A percentile compares a stretch with the other conserved stretches of the same genome.
Evolutionary conservation across 176 grass and related monocot species (phyloP).

Genomic region (Carex parvula): DNA sequence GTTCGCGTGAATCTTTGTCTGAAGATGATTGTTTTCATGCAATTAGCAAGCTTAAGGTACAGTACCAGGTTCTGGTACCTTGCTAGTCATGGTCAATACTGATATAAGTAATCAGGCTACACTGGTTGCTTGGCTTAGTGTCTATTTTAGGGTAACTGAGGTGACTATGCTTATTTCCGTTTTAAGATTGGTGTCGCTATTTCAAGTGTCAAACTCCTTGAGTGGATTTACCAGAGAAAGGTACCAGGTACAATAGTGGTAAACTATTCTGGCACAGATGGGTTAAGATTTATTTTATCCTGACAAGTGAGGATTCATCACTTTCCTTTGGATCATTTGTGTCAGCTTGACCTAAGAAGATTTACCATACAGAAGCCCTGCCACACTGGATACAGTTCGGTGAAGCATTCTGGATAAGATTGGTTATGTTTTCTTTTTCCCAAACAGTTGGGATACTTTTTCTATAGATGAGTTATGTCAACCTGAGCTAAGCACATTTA

Average conservation of each 20-base stretch:
- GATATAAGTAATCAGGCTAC: constrained; percentile 6
- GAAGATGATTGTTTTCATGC: constrained; percentile 94
- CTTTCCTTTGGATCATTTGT: background rate
- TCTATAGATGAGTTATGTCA: background rate
- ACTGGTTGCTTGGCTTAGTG: background rate
- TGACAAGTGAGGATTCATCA: background rate
- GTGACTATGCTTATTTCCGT: background rate
- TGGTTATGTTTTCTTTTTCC: background rate
- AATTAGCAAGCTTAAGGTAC: constrained; percentile 94
- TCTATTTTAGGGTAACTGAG: background rate
- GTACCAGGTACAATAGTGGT: background rate
- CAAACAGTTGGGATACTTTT: background rate
- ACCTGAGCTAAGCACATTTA: background rate
- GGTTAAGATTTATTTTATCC: background rate
- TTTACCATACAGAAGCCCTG: background rate
- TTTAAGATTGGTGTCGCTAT: background rate
- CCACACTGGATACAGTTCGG: background rate
- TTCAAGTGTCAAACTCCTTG: background rate
- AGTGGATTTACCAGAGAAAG: background rate
- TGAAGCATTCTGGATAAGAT: background rate
- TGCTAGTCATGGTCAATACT: background rate
- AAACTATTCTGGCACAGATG: background rate
- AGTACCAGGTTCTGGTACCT: background rate
- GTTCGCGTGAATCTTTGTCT: constrained; percentile 58
- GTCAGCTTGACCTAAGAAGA: background rate